phyloP scores from a whole-genome alignment of 257 asterid species.

The Vinca minor region DNA sequence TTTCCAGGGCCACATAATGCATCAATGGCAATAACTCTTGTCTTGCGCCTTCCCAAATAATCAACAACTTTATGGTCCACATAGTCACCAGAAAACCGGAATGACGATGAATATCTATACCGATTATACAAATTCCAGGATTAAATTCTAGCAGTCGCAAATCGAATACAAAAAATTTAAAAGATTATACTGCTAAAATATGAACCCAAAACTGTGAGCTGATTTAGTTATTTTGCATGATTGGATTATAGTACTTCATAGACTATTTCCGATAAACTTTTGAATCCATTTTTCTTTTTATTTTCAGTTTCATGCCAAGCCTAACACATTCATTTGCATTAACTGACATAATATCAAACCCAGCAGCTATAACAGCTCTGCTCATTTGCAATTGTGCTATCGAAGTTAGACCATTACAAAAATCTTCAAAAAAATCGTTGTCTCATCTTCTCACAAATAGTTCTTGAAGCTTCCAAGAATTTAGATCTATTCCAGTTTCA shows the following conservation, averaged over 20 bases:
- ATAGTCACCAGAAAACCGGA: conserved; percentile 56
- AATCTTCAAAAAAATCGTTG: background rate
- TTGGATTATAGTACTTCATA: background rate
- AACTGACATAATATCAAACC: background rate
- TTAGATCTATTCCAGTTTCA: too few relatives aligned
- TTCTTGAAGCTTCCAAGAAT: background rate
- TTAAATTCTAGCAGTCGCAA: background rate
- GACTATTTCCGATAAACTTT: background rate
- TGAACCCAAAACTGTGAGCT: background rate
- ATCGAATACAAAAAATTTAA: background rate
- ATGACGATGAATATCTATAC: conserved; percentile 70
- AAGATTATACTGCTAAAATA: background rate
- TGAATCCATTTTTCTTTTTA: conserved; percentile 5
- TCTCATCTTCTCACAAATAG: background rate
- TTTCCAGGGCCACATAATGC: conserved; percentile 63
- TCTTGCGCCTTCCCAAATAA: conserved; percentile 52
- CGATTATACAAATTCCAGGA: conserved; percentile 1
- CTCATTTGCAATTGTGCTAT: background rate
- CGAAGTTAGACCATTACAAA: background rate
- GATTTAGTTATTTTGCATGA: background rate
- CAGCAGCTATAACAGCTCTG: background rate
- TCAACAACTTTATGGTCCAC: conserved; percentile 51
- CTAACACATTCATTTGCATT: background rate
- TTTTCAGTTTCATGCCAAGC: background rate
- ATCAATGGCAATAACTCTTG: conserved; percentile 76